A percentile compares a stretch with the other conserved stretches of the same genome.
Conservation (phyloP, 2,329 filamentous ascomycete genomes). For the Alternaria alternata region DNA sequence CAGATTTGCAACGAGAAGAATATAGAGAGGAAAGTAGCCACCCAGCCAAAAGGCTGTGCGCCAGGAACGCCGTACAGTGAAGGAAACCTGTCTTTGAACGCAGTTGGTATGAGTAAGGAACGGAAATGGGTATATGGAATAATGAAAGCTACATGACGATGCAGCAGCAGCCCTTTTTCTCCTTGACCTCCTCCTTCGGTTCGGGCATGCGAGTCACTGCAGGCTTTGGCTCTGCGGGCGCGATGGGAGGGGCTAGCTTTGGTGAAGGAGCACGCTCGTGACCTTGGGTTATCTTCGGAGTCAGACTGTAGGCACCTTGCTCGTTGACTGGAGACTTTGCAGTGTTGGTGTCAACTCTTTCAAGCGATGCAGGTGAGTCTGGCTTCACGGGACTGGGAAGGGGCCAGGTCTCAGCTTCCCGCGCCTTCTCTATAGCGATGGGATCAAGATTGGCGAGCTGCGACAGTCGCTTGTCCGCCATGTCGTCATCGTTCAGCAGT, state of each 20-base stretch:
- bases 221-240: conserved; percentile 43
- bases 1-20: conserved; percentile 24
- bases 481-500: conserved; percentile 74
- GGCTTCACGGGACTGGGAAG: conserved; percentile 44
- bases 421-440: conserved; percentile 40
- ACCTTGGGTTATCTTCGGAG: conserved; percentile 53
- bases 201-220: conserved; percentile 62
- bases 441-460: conserved; percentile 34
- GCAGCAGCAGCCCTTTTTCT: conserved; percentile 73
- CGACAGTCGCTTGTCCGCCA: conserved; percentile 42
- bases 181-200: conserved; percentile 63
- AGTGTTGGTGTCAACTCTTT: conserved; percentile 33
- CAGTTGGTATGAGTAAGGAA: conserved; percentile 30
- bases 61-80: conserved; percentile 38
- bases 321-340: conserved; percentile 47
- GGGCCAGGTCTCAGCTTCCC: conserved; percentile 45
- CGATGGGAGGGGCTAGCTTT: conserved; percentile 30
- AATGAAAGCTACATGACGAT: conserved; percentile 70
- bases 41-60: conserved; percentile 17
- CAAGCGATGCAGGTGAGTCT: conserved; percentile 21
- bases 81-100: conserved; percentile 34
- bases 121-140: conserved; percentile 39
- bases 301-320: conserved; percentile 57
- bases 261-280: conserved; percentile 40
- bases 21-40: conserved; percentile 18